Evolutionary conservation across 345 rosid species (phyloP).

Genomic region (Cardiospermum halicacabum): DNA sequence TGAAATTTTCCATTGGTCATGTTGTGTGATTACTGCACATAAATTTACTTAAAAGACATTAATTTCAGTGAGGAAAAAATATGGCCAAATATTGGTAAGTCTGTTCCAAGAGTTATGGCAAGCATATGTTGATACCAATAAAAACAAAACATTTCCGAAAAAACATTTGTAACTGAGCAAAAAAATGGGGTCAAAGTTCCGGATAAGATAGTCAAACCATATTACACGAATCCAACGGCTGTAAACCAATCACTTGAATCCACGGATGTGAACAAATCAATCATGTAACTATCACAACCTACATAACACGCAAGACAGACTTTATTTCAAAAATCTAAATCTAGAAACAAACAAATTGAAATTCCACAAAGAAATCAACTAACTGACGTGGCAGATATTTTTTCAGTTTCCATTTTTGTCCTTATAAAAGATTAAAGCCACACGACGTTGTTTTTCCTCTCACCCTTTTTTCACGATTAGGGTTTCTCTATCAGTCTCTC

Average conservation of each 20-base stretch:
- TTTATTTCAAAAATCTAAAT: background rate
- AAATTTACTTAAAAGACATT: no score
- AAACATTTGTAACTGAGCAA: no score
- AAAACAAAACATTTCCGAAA: no score
- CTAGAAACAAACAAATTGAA: background rate
- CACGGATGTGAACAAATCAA: background rate
- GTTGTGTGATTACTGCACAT: no score
- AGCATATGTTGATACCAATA: no score
- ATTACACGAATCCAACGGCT: no score
- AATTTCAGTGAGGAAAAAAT: no score
- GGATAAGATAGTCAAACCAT: no score
- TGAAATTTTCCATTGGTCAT: background rate
- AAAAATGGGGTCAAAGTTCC: no score
- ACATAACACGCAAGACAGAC: no score
- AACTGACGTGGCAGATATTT: background rate
- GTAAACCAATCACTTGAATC: background rate
- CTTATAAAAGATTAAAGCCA: background rate
- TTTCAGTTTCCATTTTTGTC: background rate
- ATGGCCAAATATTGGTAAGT: no score
- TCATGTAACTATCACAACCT: background rate
- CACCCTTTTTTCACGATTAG: constrained; percentile 30
- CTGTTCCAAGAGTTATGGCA: no score
- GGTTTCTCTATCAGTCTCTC: constrained; percentile 14
- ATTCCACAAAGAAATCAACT: background rate
- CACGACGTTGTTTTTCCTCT: background rate